Evolutionary conservation across 148 eudicot species (phyloP), one percentile per base, ranked within the genome.

Genomic region (Heliamphora exappendiculata): DNA sequence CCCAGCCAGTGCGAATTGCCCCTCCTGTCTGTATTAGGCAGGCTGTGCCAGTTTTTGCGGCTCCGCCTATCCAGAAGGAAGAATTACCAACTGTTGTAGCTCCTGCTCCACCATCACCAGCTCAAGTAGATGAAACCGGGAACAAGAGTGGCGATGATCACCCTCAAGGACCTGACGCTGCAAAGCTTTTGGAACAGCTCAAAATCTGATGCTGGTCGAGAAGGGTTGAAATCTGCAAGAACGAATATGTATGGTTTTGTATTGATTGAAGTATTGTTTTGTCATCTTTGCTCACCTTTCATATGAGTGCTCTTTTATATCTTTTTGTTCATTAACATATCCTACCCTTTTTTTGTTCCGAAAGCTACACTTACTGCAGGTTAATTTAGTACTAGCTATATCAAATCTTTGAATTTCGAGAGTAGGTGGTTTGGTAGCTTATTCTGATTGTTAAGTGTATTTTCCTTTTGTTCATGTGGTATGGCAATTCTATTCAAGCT

Each of bases 11-110:
- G 51, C 81, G 77, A 59, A 80, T 84, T 1, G 88, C 85, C 14
- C 88, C 87, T 34, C 85, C 95, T 12, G 88, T 89, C 24, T 60
- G 76, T 77, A 82, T 88, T 47, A 85, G 92, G 83, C 95, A 81
- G 75, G 86, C 84, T 16, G 75, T 81, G 33, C 89, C 88, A 9
- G 91, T 81, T 54, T 78, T 75, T 78, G 81, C 85, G 59, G 83
- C 85, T 70, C 86, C 87, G 39, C 86, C 87, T 26, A 75, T 54
- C 64, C 78, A 4, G 31, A 86, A 75, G 75, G 85, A 65, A 72
- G 75, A 75, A 62, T 76, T 66, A 50, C 59, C 78, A 44, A 29
- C 80, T 14, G 33, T 51, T 1, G 9, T 65, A 4, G 79, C 78
- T 59, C 55, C 68, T 47, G 42, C 44, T 70, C 28, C 53, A 24